Base-by-base conservation (phyloP, 2,329 filamentous ascomycete genomes). In the Aspergillus sp. region DNA sequence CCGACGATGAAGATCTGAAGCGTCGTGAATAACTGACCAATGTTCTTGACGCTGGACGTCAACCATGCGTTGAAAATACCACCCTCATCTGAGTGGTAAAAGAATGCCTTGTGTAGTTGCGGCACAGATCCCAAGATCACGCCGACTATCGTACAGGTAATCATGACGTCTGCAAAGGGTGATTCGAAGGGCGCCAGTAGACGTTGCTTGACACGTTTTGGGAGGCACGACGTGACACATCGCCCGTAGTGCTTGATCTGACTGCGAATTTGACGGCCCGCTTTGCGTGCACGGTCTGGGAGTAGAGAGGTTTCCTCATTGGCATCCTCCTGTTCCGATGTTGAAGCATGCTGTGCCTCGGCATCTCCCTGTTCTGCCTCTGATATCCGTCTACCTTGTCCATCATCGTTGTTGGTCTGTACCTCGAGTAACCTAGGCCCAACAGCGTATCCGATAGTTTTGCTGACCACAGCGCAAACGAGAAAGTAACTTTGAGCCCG, bases 41-140 rank as follows among this genome's bases (percentile, higher is more conserved):
- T 72, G 47, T 82, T 84, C 53, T 80, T 74, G 17, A 86, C 65
- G 0, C 78, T 77, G 0, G 74, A 72, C 0, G 82, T 85, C 35
- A 86, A 66, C 83, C 82, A 86, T 1, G 82, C 82, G 17, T 78
- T 82, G 56, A 86, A 77, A 48, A 83, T 78, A 1, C 84, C 82
- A 5, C 83, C 83, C 4, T 83, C 67, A 6, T 77, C 62, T 7
- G 74, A 74, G 10, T 74, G 65, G 44, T 67, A 73, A 69, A 86
- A 86, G 64, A 87, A 86, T 2, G 79, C 75, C 3, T 64, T 65
- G 55, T 86, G 82, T 1, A 86, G 68, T 1, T 74, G 57, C 0
- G 82, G 82, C 0, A 77, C 72, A 2, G 86, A 68, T 1, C 83
- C 83, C 23, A 86, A 73, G 13, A 83, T 57, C 2, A 74, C 74